Conservation (phyloP, 352 stramenopile species). For the Peronosclerospora sorghi region DNA sequence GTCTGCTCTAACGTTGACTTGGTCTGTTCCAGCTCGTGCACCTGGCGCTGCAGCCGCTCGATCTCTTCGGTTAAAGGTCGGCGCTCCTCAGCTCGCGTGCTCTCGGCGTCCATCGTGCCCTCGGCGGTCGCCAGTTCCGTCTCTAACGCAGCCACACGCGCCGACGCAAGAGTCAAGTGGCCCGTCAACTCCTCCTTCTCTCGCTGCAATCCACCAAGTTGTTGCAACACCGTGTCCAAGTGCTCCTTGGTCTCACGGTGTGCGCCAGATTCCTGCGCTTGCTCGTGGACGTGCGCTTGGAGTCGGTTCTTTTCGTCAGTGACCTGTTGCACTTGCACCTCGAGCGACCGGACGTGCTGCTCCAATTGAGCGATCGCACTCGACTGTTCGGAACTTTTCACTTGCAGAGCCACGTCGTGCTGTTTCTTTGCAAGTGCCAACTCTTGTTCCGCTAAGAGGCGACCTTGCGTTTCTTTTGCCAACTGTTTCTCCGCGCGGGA, state of each 20-base stretch:
- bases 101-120: constrained; percentile 1
- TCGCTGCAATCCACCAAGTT: constrained; percentile 16
- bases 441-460: constrained; percentile 54
- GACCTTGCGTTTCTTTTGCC: constrained; percentile 42
- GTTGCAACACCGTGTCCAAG: constrained; percentile 20
- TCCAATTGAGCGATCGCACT: constrained; percentile 33
- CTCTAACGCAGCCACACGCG: constrained; percentile 26
- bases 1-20: constrained; percentile 40
- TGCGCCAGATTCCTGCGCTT: constrained; percentile 9
- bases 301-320: constrained; percentile 33
- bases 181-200: constrained; percentile 18
- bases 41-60: constrained; percentile 36
- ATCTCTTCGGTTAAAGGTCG: constrained; percentile 45
- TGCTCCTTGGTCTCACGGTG: constrained; percentile 29
- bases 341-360: constrained; percentile 24
- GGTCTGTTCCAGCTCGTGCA: constrained; percentile 41
- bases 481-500: constrained; percentile 48
- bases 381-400: constrained; percentile 46
- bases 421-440: constrained; percentile 65
- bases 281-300: constrained; percentile 26
- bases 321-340: constrained; percentile 24
- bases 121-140: constrained; percentile 8
- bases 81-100: constrained; percentile 35
- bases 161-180: constrained; percentile 20
- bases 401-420: constrained; percentile 44